Evolutionary conservation across 1,284 basidiomycete species (phyloP).

Genomic region (Apiotrichum gracile): DNA sequence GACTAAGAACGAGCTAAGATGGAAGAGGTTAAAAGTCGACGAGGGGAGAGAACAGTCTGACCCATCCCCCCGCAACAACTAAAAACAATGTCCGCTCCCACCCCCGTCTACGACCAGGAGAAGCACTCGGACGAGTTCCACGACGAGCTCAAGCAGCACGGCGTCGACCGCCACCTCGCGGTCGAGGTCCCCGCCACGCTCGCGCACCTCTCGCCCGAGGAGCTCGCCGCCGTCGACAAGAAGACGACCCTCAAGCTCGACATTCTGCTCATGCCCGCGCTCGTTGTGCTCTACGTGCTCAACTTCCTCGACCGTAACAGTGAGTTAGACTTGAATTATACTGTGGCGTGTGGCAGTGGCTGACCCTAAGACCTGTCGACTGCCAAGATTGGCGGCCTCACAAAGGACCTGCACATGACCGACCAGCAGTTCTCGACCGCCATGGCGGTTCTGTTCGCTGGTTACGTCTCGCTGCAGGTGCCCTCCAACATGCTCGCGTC

Average conservation of each 20-base stretch:
- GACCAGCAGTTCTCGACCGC: conserved; percentile 26
- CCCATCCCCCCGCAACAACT: no score
- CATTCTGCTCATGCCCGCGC: conserved; percentile 15
- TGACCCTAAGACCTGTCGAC: conserved; percentile 5
- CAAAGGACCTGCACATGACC: conserved; percentile 16
- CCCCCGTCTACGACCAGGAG: no score
- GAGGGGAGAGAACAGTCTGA: no score
- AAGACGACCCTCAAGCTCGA: conserved; percentile 20
- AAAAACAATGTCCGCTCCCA: no score
- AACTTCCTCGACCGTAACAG: conserved; percentile 11
- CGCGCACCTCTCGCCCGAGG: conserved; percentile 23
- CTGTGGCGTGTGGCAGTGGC: no score
- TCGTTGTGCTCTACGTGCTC: conserved; percentile 11
- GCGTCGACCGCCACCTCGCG: neutral
- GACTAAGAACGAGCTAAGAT: no score
- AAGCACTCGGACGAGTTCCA: no score
- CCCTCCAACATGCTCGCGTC: conserved; percentile 39
- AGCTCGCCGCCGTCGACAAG: conserved; percentile 29
- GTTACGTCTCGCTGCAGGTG: conserved; percentile 36
- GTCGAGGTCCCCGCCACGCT: conserved; percentile 27
- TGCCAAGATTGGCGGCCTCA: conserved; percentile 20
- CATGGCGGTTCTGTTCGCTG: conserved; percentile 28
- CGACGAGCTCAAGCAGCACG: no score
- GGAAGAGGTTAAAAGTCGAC: no score
- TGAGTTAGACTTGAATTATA: neutral